Percentiles rank a stretch among this genome's conserved stretches.
These are phyloP conservation scores for Telopea speciosissima DNA, from an alignment of 177 flowering plant genomes.

Conservation along the genomic window DNA sequence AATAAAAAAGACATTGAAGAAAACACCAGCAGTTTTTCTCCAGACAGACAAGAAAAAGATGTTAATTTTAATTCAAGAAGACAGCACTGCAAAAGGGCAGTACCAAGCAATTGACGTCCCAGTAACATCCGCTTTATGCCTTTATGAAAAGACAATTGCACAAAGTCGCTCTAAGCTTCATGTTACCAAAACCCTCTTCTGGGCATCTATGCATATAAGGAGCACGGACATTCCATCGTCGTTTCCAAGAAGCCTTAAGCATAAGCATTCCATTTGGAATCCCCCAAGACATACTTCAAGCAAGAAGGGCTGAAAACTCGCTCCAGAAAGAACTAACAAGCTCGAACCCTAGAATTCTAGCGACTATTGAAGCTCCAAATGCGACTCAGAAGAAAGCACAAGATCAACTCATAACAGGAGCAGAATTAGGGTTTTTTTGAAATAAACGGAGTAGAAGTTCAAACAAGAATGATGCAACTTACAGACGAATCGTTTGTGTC, in stretches of 20 bases:
- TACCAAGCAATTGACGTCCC: too few species aligned
- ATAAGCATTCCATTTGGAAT: too few species aligned
- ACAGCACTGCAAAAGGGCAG: too few species aligned
- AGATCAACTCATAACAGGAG: not conserved
- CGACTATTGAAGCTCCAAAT: not conserved
- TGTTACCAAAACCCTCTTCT: too few species aligned
- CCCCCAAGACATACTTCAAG: too few species aligned
- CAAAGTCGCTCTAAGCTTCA: too few species aligned
- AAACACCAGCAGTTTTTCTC: not conserved
- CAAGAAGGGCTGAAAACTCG: too few species aligned
- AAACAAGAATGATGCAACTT: conserved; percentile 12
- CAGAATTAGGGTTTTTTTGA: conserved; percentile 10
- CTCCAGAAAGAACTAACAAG: not conserved
- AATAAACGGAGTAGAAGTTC: not conserved
- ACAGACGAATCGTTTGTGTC: conserved; percentile 18
- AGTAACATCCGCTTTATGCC: too few species aligned
- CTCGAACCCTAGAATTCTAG: not conserved
- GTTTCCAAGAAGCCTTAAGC: too few species aligned
- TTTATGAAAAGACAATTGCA: not conserved
- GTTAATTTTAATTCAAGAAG: too few species aligned
- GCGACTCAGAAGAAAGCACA: not conserved
- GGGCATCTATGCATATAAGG: too few species aligned
- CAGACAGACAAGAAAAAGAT: not conserved
- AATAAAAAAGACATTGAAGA: not conserved
- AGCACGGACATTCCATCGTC: too few species aligned